A percentile compares a stretch with the other conserved stretches of the same genome.
phyloP scores from a whole-genome alignment of 805 yeast species.

The Candida quercuum region DNA sequence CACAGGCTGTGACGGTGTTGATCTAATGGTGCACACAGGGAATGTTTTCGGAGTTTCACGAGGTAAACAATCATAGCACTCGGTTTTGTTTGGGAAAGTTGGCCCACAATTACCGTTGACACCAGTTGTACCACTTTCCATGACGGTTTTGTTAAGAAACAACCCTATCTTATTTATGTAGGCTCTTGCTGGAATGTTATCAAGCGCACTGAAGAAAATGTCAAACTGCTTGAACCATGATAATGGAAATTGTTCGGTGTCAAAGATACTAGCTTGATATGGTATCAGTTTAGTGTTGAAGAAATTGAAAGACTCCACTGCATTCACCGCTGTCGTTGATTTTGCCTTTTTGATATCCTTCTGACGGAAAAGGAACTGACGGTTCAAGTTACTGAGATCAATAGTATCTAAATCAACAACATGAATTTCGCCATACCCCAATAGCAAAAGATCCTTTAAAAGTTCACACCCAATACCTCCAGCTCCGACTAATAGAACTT shows the following conservation, averaged over 20 bases:
- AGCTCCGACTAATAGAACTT: conserved; percentile 84
- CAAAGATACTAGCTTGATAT: conserved; percentile 86
- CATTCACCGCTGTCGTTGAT: conserved; percentile 76
- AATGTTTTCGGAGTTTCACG: conserved; percentile 86
- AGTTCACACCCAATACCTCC: conserved; percentile 97
- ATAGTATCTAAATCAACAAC: conserved; percentile 94
- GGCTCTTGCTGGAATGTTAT: conserved; percentile 86
- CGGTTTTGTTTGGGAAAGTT: conserved; percentile 73
- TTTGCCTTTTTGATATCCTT: conserved; percentile 88
- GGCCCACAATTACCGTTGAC: conserved; percentile 93
- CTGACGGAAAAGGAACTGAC: conserved; percentile 87
- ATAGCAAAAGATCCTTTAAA: conserved; percentile 68
- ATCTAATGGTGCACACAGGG: conserved; percentile 95
- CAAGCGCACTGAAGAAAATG: conserved; percentile 86
- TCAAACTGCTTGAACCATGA: conserved; percentile 75
- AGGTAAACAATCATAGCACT: conserved; percentile 89
- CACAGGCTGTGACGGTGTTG: conserved; percentile 94
- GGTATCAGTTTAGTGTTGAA: conserved; percentile 59
- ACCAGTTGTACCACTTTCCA: conserved; percentile 96
- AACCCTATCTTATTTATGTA: conserved; percentile 83
- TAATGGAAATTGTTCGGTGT: conserved; percentile 60
- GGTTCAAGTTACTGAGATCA: conserved; percentile 84
- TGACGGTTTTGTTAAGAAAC: conserved; percentile 64
- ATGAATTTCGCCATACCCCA: conserved; percentile 84
- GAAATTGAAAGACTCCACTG: conserved; percentile 71